These are phyloP conservation scores for Alternaria dauci DNA, from an alignment of 2,329 filamentous ascomycete genomes.

Conservation along the genomic window DNA sequence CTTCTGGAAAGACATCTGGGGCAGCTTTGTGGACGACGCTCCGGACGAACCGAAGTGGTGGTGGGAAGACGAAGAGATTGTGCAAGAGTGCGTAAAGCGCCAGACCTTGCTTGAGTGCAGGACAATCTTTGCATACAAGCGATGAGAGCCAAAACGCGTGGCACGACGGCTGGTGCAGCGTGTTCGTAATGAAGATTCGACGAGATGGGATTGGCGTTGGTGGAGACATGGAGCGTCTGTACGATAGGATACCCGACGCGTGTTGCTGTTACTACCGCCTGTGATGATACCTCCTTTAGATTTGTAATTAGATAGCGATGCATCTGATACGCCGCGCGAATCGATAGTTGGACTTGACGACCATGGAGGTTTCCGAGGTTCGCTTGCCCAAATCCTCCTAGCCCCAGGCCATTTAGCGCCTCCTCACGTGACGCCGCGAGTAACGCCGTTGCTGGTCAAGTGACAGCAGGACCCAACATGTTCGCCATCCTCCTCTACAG, in stretches of 20 bases:
- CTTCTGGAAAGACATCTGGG: constrained; percentile 52
- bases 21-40: constrained; percentile 44
- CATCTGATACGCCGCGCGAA: background rate
- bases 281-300: constrained; percentile 3
- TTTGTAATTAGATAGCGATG: background rate
- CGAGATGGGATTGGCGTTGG: background rate
- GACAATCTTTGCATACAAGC: constrained; percentile 48
- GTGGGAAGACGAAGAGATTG: constrained; percentile 51
- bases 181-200: background rate
- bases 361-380: background rate
- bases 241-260: constrained; percentile 18
- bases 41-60: constrained; percentile 46
- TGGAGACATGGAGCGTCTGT: constrained; percentile 5
- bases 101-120: constrained; percentile 51
- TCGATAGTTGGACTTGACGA: background rate
- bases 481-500: background rate
- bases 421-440: constrained; percentile 12
- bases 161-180: background rate
- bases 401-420: background rate
- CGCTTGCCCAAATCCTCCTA: no score
- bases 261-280: constrained; percentile 10
- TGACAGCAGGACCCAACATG: background rate
- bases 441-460: background rate
- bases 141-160: constrained; percentile 3
- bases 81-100: constrained; percentile 47